Base-by-base conservation (phyloP, 352 stramenopile genomes). In the Phytophthora colocasiae region DNA sequence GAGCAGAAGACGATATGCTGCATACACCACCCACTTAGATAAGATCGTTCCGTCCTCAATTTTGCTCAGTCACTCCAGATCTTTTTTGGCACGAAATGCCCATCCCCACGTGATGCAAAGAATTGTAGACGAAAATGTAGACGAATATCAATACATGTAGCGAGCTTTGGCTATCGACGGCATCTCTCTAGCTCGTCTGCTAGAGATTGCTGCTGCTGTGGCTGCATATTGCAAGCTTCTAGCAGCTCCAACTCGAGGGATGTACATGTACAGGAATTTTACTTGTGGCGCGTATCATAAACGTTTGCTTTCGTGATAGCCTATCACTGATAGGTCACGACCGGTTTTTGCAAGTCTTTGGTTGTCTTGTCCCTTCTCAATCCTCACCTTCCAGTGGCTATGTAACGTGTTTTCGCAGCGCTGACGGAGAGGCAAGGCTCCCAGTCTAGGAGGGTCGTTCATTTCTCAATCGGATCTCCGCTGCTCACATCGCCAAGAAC, bases 381-480 rank as follows among this genome's bases (percentile, higher is more conserved):
- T 43, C 38, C 14, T 24, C n/a, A n/a, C 19, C 15, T 40, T 40
- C 34, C 31, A 34, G 31, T 61, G 41, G 24, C 45, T 63, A 56
- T 63, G 56, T 38, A 62, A 53, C 54, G 15, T 15, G 34, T n/a
- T 40, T 40, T 40, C 44, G 39, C 27, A 31, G 27, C 27, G 31
- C 52, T 63, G 60, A 19, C 19, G 19, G 19, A 19, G 19, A 19
- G 19, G 19, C 19, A 19, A 19, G 19, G 19, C 15, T 48, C 17
- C 19, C 17, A 26, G 45, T 45, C 34, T 10, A 43, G 7, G 17
- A 53, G 32, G n/a, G 19, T 32, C 26, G 9, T 45, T 63, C 64
- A 70, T 63, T 72, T 68, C 58, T 48, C 57, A 67, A 72, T 72
- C 52, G 32, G 38, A 57, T 24, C 44, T 55, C 50, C 14, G 32